Evolutionary conservation across 1,139 yeast species (phyloP).

Genomic region (Suhomyces wounanorum): DNA sequence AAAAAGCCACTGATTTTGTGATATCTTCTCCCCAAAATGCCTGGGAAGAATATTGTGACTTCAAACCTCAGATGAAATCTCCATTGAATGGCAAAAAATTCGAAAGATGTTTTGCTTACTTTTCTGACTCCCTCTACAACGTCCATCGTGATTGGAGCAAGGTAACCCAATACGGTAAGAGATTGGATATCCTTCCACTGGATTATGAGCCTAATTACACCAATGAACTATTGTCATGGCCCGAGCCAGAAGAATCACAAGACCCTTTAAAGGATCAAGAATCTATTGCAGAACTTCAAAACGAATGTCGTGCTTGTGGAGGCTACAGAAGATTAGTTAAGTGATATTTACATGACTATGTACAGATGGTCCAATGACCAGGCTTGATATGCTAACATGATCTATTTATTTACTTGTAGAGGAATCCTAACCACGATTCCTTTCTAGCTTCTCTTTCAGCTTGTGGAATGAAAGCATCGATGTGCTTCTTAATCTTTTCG

Average conservation of each 20-base stretch:
- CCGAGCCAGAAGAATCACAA: conserved; percentile 47
- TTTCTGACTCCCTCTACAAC: conserved; percentile 53
- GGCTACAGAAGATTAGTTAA: conserved; percentile 49
- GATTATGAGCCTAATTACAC: conserved; percentile 53
- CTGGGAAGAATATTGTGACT: conserved; percentile 48
- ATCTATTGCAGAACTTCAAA: conserved; percentile 49
- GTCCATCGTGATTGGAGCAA: conserved; percentile 60
- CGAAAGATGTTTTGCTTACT: conserved; percentile 57
- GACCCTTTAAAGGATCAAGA: conserved; percentile 52
- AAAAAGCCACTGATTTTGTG: conserved; percentile 52
- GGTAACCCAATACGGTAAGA: conserved; percentile 57
- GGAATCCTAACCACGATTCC: conserved; percentile 56
- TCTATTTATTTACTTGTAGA: conserved; percentile 37
- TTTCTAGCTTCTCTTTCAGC: conserved; percentile 62
- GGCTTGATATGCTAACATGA: neutral
- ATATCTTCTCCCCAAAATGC: conserved; percentile 46
- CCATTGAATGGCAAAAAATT: conserved; percentile 48
- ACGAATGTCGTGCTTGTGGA: conserved; percentile 48
- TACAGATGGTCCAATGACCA: neutral
- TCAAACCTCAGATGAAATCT: conserved; percentile 50
- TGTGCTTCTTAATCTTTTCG: conserved; percentile 73
- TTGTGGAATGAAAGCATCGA: conserved; percentile 74
- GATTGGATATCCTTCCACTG: conserved; percentile 52
- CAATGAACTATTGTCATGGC: conserved; percentile 53
- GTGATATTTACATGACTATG: conserved; percentile 6